Evolutionary conservation across 2,329 filamentous ascomycete species (phyloP), one percentile per base, ranked within the genome.

Genomic region (Orbilia oligospora): DNA sequence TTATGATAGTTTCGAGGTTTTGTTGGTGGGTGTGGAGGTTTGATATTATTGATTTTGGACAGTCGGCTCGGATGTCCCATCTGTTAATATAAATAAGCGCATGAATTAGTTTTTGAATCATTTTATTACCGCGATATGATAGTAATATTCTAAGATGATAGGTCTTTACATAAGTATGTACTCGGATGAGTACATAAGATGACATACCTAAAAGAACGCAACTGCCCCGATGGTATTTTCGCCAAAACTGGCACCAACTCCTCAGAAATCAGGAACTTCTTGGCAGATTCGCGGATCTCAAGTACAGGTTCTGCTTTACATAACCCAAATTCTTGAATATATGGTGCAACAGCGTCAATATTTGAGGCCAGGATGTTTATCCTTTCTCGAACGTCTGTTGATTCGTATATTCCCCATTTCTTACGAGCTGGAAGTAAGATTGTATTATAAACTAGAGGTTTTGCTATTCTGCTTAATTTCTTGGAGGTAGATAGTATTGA

Each of bases 201-300:
- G 22, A 27, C 51, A 16, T 63, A 75, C 71, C 67, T 5, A 22
- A 75, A 63, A 1, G 71, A 75, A 20, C 30, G 24, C 10, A 75
- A 14, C 10, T 68, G 63, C 27, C 44, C 27, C 10, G 55, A n/a
- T 0, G 71, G 71, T 14, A 75, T 55, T 12, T 24, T 56, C 6
- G 10, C 18, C 9, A 72, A 18, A 6, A 72, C 24, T 12, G 33
- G 3, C 1, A 20, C 10, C n/a, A 55, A 5, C 20, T 18, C n/a
- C 18, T 33, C 6, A 12, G 4, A 10, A 8, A 46, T 16, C 8
- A 12, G n/a, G 0, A 5, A 3, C 8, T 16, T 38, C 22, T 66
- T 9, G 9, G 0, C 2, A 33, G 30, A 3, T 4, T 53, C 20
- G 12, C 6, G 5, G 9, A 33, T 9, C 16, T 55, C 36, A 10